phyloP scores from a whole-genome alignment of 2,329 filamentous ascomycete genomes.

The Ploettnerulaceae sp. region DNA sequence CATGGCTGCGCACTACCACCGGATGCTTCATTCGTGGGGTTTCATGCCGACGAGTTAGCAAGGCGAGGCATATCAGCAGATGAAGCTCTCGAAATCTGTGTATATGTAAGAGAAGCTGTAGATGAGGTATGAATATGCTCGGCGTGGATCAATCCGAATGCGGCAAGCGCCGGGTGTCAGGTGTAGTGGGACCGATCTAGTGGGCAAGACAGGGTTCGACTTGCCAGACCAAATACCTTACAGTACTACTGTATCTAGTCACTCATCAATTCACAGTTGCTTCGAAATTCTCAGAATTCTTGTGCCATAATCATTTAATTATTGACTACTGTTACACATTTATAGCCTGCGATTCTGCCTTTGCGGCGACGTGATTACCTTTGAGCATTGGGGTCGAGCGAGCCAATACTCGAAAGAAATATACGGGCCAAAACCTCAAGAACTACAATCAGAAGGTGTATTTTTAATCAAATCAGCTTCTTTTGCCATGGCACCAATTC shows the following conservation, averaged over 20 bases:
- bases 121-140: background rate
- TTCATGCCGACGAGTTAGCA: slow-evolving; percentile 31
- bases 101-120: background rate
- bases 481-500: slow-evolving; percentile 26
- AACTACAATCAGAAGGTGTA: background rate
- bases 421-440: too few species aligned
- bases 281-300: too few species aligned
- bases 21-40: slow-evolving; percentile 33
- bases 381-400: too few species aligned
- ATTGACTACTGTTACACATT: too few species aligned
- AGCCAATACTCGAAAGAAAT: too few species aligned
- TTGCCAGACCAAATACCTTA: too few species aligned
- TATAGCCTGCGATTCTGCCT: too few species aligned
- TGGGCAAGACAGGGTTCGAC: too few species aligned
- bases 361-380: too few species aligned
- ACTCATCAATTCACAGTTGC: too few species aligned
- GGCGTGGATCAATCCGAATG: background rate
- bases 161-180: slow-evolving; percentile 2
- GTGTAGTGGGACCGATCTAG: background rate
- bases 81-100: slow-evolving; percentile 10
- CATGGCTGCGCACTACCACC: slow-evolving; percentile 51
- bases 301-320: too few species aligned
- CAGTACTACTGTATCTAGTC: too few species aligned
- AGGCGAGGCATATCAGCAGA: slow-evolving; percentile 11
- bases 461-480: background rate